Conservation (phyloP, 2,329 filamentous ascomycete species). For the Diplodia intermedia region DNA sequence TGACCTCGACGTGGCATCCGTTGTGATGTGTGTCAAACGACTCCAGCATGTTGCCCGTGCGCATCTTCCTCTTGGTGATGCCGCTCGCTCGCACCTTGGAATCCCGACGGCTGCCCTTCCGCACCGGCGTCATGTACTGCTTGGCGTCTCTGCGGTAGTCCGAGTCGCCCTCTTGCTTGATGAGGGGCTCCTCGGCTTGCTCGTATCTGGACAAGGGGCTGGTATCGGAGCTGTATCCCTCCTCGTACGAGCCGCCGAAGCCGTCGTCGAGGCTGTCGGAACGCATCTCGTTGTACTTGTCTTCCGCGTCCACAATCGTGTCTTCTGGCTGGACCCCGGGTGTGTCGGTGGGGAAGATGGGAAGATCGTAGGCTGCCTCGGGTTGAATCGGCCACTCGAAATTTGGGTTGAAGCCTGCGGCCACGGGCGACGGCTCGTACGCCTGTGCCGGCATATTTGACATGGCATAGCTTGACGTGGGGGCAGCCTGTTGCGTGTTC, state of each 20-base stretch:
- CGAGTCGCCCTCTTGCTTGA: slow-evolving; percentile 38
- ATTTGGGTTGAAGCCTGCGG: slow-evolving; percentile 31
- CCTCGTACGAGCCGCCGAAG: slow-evolving; percentile 32
- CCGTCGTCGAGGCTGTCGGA: slow-evolving; percentile 33
- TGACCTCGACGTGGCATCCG: slow-evolving; percentile 22
- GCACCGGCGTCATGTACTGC: slow-evolving; percentile 34
- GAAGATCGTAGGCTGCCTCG: slow-evolving; percentile 4
- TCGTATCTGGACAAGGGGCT: slow-evolving; percentile 36
- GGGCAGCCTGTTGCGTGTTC: background rate
- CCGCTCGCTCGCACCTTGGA: slow-evolving; percentile 26
- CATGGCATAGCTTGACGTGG: slow-evolving; percentile 19
- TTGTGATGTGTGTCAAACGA: slow-evolving; percentile 31
- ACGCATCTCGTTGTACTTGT: slow-evolving; percentile 31
- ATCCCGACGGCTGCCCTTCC: slow-evolving; percentile 27
- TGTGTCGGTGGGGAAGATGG: slow-evolving; percentile 33
- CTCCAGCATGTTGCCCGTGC: slow-evolving; percentile 24
- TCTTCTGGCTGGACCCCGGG: slow-evolving; percentile 36
- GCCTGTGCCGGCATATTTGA: slow-evolving; percentile 31
- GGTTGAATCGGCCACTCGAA: slow-evolving; percentile 23
- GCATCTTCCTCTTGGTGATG: slow-evolving; percentile 30
- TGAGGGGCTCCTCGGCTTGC: slow-evolving; percentile 34
- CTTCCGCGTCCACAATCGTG: slow-evolving; percentile 36
- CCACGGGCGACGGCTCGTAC: slow-evolving; percentile 27
- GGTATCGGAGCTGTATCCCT: slow-evolving; percentile 29
- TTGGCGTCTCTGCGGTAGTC: slow-evolving; percentile 35